phyloP scores from a whole-genome alignment of 495 filamentous ascomycete species.

The Parathielavia appendiculata region DNA sequence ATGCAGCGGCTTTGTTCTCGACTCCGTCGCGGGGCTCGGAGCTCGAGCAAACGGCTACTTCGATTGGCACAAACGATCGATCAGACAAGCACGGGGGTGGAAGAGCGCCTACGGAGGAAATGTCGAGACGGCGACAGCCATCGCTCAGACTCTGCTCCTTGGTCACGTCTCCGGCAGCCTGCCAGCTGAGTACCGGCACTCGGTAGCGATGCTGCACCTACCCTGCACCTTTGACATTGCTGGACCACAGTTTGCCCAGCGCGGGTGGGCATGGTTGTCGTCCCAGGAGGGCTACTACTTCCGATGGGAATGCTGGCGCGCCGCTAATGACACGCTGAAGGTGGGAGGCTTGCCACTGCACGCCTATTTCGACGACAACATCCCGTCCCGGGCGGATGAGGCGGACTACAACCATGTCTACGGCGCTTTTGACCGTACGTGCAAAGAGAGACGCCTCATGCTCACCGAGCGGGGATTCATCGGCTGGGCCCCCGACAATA shows the following conservation, averaged over 20 bases:
- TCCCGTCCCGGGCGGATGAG: background rate
- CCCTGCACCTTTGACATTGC: background rate
- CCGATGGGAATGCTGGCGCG: background rate
- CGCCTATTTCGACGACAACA: background rate
- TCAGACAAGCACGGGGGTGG: background rate
- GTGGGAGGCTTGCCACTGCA: background rate
- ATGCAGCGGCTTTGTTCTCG: background rate
- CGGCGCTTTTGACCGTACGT: background rate
- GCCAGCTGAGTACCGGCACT: background rate
- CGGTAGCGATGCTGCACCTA: background rate
- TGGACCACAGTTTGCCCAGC: background rate
- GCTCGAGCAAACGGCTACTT: background rate
- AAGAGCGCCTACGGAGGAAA: background rate
- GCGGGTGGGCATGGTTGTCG: background rate
- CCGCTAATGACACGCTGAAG: background rate
- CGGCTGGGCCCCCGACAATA: background rate
- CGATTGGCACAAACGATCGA: background rate
- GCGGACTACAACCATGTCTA: background rate
- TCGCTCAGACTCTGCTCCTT: background rate
- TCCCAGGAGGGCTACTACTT: background rate
- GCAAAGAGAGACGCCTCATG: background rate
- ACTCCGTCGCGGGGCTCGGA: background rate
- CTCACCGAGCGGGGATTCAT: background rate
- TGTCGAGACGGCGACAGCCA: background rate
- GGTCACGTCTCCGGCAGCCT: background rate